Evolutionary conservation across 805 yeast genomes (phyloP), one percentile per base, ranked within the genome.

Genomic region (Danielia oregonensis): DNA sequence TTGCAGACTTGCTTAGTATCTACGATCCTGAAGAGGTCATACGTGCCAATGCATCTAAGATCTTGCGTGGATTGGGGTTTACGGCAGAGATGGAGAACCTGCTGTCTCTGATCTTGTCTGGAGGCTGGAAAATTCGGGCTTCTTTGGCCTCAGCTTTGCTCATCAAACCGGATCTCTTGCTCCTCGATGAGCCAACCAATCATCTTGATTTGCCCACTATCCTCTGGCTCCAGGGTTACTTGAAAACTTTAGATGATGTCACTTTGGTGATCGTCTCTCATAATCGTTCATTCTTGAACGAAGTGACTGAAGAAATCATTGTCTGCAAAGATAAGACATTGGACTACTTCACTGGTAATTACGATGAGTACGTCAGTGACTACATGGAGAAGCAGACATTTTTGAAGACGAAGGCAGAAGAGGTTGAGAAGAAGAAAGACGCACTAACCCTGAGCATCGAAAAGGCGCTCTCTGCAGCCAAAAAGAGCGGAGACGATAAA

Each of bases 161-260:
- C 13, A 17, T 27, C 14, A 17, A 27, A 14, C 30, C 30, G 8
- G 22, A 27, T 17, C 10, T 27, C 5, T 17, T 27, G 21, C 22
- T 27, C 11, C 30, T 27, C 8, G 30, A 27, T n/a, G 30, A 27
- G 30, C 28, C 28, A 6, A 26, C 28, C 28, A 26, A 26, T 13
- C 28, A 26, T 26, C 14, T 26, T 6, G 28, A 27, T 17, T 14
- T 27, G 12, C 30, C 30, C 14, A 27, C 30, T 5, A 14, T 27
- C 9, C 15, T 27, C 18, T 27, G 30, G 30, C 30, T 27, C 16
- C 30, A 27, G 16, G 13, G 17, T 5, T 27, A 27, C 22, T 17
- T 27, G 6, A 8, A 5, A 14, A n/a, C 16, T 15, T 11, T 27
- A 7, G 22, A 6, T 6, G 17, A 17, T 9, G 30, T 16, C 8